Base-by-base conservation (phyloP, 768 basidiomycete genomes). In the Clitopilus passeckerianus region DNA sequence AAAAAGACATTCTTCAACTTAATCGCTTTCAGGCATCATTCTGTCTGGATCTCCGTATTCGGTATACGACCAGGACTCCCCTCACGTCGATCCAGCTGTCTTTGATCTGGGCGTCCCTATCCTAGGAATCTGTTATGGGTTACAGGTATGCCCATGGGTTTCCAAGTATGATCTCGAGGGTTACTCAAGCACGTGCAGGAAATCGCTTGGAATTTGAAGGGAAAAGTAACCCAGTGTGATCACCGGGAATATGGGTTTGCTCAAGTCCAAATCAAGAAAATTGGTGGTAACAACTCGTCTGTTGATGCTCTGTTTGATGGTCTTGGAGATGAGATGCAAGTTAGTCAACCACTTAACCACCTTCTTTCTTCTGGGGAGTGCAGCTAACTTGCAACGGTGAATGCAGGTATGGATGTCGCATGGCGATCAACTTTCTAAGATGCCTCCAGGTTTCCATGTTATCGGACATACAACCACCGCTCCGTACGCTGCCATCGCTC, bases 401-500 rank as follows among this genome's bases (percentile, higher is more conserved):
- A 20, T 18, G 4, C 62, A 98, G 96, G 96, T 98, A 54, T 98
- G 97, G 97, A 98, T 98, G 97, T 98, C 96, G 16, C 97, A 99
- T 70, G 95, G 95, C 10, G 97, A 98, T 74, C 93, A 96, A 64
- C 82, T 98, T 34, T 89, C 86, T 24, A 83, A 80, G 54, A 82
- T 90, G 1, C 97, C 96, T 15, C 74, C 86, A 0, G 78, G 89
- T 66, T 99, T 97, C 75, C 87, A 91, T 67, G 83, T 90, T 64
- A 92, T 98, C 64, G 96, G 94, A 6, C 81, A 82, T 53, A 99
- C 97, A 0, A 74, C 81, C 16, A 89, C 88, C 0, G 95, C 96
- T 0, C 96, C 96, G 0, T 98, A 80, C 69, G 95, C 95, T 10
- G 95, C 95, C 1, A 85, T 98, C 62, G 93, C 93, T 6, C 97